Conservation (phyloP, 257 asterid genomes). For the Nicotiana noctiflora region DNA sequence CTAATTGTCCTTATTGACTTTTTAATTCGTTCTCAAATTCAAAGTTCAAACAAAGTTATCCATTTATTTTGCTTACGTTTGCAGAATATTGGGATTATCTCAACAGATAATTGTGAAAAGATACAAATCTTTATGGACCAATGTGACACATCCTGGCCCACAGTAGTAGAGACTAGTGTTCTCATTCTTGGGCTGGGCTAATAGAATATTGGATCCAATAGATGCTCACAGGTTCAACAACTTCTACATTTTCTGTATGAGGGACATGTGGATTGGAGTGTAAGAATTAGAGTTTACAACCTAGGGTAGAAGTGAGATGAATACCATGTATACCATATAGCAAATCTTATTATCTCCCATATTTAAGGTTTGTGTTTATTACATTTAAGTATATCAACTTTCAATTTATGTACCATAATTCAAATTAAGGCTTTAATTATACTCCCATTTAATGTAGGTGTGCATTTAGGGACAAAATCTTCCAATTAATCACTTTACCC, state of each 20-base stretch:
- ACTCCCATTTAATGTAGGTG: too few relatives aligned
- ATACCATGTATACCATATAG: too few relatives aligned
- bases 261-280: background rate
- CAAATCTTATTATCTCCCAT: too few relatives aligned
- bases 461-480: too few relatives aligned
- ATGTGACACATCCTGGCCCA: background rate
- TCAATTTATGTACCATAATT: too few relatives aligned
- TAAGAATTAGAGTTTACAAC: too few relatives aligned
- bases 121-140: background rate
- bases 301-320: too few relatives aligned
- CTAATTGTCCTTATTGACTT: background rate
- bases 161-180: background rate
- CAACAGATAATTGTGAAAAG: background rate
- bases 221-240: background rate
- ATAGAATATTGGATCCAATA: background rate
- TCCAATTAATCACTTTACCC: too few relatives aligned
- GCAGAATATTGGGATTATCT: background rate
- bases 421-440: too few relatives aligned
- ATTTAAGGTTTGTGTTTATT: too few relatives aligned
- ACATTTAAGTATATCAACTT: too few relatives aligned
- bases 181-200: background rate
- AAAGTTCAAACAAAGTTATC: constrained; percentile 2
- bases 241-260: background rate
- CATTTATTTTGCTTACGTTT: background rate
- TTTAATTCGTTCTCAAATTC: background rate